Base-by-base conservation (phyloP, 169 alveolate genomes). In the Plasmodium knowlesi region DNA sequence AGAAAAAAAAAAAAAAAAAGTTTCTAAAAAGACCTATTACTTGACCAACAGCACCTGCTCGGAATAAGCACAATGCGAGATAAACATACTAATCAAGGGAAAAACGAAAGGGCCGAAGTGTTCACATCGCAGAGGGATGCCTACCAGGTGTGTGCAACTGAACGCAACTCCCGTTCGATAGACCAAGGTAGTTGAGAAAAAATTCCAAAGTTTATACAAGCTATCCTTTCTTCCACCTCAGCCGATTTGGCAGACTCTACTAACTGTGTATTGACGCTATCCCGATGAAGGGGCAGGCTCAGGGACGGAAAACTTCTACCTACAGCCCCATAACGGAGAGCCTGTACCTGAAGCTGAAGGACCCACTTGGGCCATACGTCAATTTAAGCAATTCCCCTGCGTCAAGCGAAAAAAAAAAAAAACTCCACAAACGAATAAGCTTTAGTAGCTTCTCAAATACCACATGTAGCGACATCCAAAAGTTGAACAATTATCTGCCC, bases 371-470 rank as follows among this genome's bases (percentile, higher is more conserved):
- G 30, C 76, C 78, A 5, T 53, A 89, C 32, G 76, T 89, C 9
- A 79, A 89, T 70, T 25, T 89, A 61, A 53, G 81, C 28, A 54
- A 79, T 28, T 79, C 90, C 9, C 53, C 14, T 14, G 10, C 82
- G 25, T 78, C 90, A 16, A 79, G 90, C 73, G 90, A 78, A 61
- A 80, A 89, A 61, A 88, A 79, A 39, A 88, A 80, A 61, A 78
- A 32, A 22, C 14, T 78, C n/a, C 46, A 79, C 53, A 22, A 53
- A 30, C 25, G 94, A 46, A 19, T 78, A 57, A 89, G 94, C 53
- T 89, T 89, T 41, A 89, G 94, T 37, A 89, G 94, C 34, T 89
- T 89, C 71, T 79, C 94, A 22, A 89, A 89, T 61, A 89, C 94
- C n/a, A 89, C 94, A 3, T 89, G 94, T 57, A 89, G 94, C 82